These are phyloP conservation scores for Lobosporangium transversale DNA, from an alignment of 192 early-diverging fungal species.

Conservation along the genomic window DNA sequence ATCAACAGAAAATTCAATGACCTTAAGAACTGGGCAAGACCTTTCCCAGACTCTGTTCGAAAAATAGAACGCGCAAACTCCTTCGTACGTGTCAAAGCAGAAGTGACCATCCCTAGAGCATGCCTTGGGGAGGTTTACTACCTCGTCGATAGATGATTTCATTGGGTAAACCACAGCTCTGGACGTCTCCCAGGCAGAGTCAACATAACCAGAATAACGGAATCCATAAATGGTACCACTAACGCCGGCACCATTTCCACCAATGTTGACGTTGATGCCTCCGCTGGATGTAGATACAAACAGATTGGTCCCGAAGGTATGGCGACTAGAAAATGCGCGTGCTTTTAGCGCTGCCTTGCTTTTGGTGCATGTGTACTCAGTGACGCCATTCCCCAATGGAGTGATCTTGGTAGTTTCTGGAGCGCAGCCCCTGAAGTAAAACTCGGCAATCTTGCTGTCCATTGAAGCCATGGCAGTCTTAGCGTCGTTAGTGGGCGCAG, in stretches of 20 bases:
- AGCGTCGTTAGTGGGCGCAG: neutral
- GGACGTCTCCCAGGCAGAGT: conserved; percentile 4
- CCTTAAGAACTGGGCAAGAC: conserved; percentile 1
- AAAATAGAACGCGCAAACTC: neutral
- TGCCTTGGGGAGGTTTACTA: neutral
- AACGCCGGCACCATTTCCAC: neutral
- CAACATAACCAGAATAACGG: neutral
- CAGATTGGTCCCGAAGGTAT: neutral
- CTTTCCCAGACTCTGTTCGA: neutral
- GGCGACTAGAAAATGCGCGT: neutral
- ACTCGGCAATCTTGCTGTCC: neutral
- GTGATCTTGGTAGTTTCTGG: neutral
- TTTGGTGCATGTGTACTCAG: conserved; percentile 6
- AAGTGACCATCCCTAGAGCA: neutral
- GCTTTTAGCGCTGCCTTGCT: neutral
- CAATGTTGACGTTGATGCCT: neutral
- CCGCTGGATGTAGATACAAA: neutral
- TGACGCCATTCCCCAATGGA: conserved; percentile 2
- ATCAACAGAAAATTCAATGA: neutral
- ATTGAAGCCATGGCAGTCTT: neutral
- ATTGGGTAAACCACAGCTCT: conserved; percentile 2
- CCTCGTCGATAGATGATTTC: neutral
- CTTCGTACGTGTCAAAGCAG: neutral
- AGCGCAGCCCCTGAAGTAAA: conserved; percentile 9
- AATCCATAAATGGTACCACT: conserved; percentile 1